Conservation (phyloP, 2,329 filamentous ascomycete genomes). For the Metarhizium robertsii region DNA sequence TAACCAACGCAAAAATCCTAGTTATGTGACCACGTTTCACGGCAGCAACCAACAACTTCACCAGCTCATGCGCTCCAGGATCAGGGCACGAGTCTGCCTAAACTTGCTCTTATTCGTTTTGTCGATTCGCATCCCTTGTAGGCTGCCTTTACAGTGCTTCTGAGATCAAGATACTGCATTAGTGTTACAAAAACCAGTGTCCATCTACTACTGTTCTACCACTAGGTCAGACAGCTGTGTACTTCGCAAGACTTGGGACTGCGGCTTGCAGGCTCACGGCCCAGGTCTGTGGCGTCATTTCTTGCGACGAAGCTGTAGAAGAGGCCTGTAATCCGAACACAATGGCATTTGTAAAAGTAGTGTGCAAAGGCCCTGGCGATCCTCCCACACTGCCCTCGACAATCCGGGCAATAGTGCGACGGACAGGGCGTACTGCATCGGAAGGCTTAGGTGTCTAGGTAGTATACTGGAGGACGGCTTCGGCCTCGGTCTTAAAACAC, state of each 20-base stretch:
- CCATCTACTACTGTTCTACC: slow-evolving; percentile 68
- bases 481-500: slow-evolving; percentile 22
- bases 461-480: slow-evolving; percentile 30
- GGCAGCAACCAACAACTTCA: too few relatives aligned
- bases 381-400: slow-evolving; percentile 66
- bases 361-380: background rate
- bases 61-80: too few relatives aligned
- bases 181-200: slow-evolving; percentile 47
- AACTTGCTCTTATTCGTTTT: slow-evolving; percentile 29
- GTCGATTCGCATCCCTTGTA: slow-evolving; percentile 56
- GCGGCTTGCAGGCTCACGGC: slow-evolving; percentile 48
- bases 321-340: slow-evolving; percentile 5
- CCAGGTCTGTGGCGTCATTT: slow-evolving; percentile 15
- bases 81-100: too few relatives aligned
- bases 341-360: slow-evolving; percentile 41
- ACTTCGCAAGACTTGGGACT: slow-evolving; percentile 47
- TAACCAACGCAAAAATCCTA: too few relatives aligned
- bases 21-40: too few relatives aligned
- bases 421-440: background rate
- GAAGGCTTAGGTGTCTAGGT: too few relatives aligned
- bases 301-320: background rate
- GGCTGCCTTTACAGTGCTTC: slow-evolving; percentile 36
- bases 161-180: slow-evolving; percentile 35
- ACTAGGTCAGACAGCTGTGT: slow-evolving; percentile 55
- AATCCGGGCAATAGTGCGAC: slow-evolving; percentile 33